Evolutionary conservation across 2,329 filamentous ascomycete genomes (phyloP).

Genomic region (Esteya vermicola): DNA sequence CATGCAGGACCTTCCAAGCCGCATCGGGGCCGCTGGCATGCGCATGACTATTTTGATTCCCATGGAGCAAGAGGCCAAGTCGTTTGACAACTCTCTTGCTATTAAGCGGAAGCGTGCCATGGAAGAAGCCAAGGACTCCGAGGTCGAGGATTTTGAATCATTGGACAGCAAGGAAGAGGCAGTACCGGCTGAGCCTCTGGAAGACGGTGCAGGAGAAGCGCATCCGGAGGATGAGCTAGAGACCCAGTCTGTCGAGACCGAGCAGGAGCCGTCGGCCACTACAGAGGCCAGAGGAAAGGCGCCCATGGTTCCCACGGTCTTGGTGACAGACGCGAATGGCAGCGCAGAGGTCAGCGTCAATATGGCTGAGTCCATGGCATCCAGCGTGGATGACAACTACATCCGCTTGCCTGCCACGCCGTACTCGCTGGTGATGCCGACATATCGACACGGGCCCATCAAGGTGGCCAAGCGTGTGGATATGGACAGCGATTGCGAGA

Average conservation of each 20-base stretch:
- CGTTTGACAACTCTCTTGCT: constrained; percentile 5
- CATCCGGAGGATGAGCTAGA: too few species aligned
- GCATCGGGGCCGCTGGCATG: constrained; percentile 25
- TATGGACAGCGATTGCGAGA: too few species aligned
- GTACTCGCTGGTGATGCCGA: constrained; percentile 32
- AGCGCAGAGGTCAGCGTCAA: too few species aligned
- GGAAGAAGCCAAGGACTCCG: constrained; percentile 4
- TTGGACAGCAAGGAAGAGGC: neutral
- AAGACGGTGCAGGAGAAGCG: too few species aligned
- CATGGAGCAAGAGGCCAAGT: constrained; percentile 15
- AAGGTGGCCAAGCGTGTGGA: constrained; percentile 33
- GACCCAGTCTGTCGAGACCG: too few species aligned
- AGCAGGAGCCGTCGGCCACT: too few species aligned
- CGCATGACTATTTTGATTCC: constrained; percentile 15
- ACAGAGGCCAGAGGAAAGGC: neutral
- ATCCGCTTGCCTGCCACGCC: constrained; percentile 33
- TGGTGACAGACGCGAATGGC: constrained; percentile 11
- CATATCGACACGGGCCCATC: constrained; percentile 41
- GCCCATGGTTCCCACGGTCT: constrained; percentile 28
- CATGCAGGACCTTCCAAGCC: constrained; percentile 29
- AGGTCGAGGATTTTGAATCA: neutral
- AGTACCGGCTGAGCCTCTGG: neutral
- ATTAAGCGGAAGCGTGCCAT: constrained; percentile 3
- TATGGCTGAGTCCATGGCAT: too few species aligned
- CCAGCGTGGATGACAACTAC: constrained; percentile 23